Conservation (phyloP, 1,284 basidiomycete species). For the Neolentinus lepideus region DNA sequence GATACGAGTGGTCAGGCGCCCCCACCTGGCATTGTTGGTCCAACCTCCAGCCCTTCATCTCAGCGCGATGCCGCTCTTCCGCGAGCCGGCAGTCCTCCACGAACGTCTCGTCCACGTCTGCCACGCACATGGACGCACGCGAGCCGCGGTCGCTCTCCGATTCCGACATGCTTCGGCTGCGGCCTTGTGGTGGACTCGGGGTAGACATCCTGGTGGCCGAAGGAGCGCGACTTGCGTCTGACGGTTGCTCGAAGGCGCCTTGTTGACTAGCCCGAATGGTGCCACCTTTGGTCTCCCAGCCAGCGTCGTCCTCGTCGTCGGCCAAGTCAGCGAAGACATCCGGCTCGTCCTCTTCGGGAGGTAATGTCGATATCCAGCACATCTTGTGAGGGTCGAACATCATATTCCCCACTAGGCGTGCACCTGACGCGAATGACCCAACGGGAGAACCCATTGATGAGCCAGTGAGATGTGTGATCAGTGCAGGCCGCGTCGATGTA, state of each 20-base stretch:
- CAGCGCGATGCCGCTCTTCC: conserved; percentile 71
- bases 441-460: conserved; percentile 75
- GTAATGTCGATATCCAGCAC: conserved; percentile 86
- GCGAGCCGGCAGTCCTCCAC: conserved; percentile 65
- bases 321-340: conserved; percentile 88
- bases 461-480: conserved; percentile 87
- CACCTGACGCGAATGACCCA: conserved; percentile 68
- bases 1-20: conserved; percentile 49
- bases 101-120: conserved; percentile 68
- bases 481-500: conserved; percentile 85
- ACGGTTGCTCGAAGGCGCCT: conserved; percentile 13
- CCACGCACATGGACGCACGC: conserved; percentile 58
- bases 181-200: conserved; percentile 58
- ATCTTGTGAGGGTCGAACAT: conserved; percentile 90
- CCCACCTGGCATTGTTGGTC: conserved; percentile 32
- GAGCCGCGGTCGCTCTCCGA: conserved; percentile 72
- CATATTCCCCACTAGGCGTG: conserved; percentile 93
- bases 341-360: conserved; percentile 87
- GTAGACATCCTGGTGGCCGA: conserved; percentile 23
- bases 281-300: conserved; percentile 66
- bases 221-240: conserved; percentile 25
- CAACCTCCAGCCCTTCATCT: conserved; percentile 79
- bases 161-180: conserved; percentile 59
- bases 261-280: conserved; percentile 69
- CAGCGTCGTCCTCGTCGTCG: conserved; percentile 77